Percentiles rank a stretch among this genome's conserved stretches.
These are phyloP conservation scores for Diaporthe amygdali DNA, from an alignment of 2,329 filamentous ascomycete species.

Conservation along the genomic window DNA sequence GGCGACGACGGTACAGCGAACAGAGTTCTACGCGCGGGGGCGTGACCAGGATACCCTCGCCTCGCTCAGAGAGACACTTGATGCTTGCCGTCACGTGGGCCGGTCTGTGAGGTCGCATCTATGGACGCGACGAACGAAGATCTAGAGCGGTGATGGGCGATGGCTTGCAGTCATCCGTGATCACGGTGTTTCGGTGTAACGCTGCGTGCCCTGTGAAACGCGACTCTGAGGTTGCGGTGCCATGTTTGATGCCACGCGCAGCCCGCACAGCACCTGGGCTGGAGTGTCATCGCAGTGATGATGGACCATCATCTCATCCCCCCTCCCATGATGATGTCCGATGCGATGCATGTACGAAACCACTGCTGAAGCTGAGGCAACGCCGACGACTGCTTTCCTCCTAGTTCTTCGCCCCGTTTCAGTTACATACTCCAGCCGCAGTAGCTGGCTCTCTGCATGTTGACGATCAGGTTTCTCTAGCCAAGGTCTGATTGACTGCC, in stretches of 20 bases:
- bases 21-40: background rate
- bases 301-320: conserved; percentile 2
- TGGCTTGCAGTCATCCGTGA: conserved; percentile 13
- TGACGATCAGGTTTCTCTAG: background rate
- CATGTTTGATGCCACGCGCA: conserved; percentile 1
- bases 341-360: conserved; percentile 4
- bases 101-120: conserved; percentile 5
- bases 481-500: conserved; percentile 1
- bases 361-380: conserved; percentile 4
- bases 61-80: background rate
- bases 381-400: background rate
- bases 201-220: conserved; percentile 9
- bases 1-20: background rate
- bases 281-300: background rate
- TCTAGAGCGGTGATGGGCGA: conserved; percentile 15
- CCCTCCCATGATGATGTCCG: background rate
- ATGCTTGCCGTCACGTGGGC: conserved; percentile 18
- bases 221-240: conserved; percentile 2
- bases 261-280: background rate
- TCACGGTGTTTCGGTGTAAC: conserved; percentile 16
- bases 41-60: background rate
- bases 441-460: background rate
- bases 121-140: conserved; percentile 11
- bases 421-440: conserved; percentile 1
- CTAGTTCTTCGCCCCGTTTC: background rate